Percentiles rank a stretch among this genome's conserved stretches.
These are phyloP conservation scores for Cladophialophora bantiana DNA, from an alignment of 2,329 filamentous ascomycete genomes.

Conservation along the genomic window DNA sequence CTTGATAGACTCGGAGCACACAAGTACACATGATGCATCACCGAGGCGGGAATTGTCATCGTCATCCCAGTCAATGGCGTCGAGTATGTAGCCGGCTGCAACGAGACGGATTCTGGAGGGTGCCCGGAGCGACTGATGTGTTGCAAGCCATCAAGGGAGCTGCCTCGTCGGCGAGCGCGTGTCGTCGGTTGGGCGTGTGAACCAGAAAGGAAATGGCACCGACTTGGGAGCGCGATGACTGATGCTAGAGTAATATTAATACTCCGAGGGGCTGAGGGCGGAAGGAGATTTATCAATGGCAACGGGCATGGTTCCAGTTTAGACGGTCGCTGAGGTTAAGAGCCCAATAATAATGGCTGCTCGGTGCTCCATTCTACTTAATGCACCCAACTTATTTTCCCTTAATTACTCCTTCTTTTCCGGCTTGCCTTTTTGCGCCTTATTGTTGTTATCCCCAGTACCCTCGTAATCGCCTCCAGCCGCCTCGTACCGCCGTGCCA, in stretches of 20 bases:
- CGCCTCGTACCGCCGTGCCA: constrained; percentile 36
- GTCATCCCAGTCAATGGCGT: not conserved
- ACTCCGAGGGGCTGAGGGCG: not conserved
- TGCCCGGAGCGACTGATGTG: not conserved
- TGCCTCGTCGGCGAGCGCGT: not conserved
- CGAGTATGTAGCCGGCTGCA: not conserved
- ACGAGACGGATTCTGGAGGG: not conserved
- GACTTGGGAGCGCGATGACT: not conserved
- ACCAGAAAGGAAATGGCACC: not conserved
- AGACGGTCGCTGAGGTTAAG: not conserved
- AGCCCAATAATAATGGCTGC: not conserved
- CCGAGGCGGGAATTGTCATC: not conserved
- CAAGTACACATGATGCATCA: not conserved
- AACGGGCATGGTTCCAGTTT: not conserved
- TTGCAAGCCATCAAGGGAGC: not conserved
- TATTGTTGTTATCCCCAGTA: constrained; percentile 38
- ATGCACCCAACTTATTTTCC: not conserved
- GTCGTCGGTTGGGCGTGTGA: not conserved
- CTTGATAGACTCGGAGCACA: not conserved
- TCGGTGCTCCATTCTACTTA: too few relatives aligned
- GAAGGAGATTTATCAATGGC: not conserved
- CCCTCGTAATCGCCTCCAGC: constrained; percentile 38
- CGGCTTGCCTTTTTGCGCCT: constrained; percentile 37
- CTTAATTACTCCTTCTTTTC: constrained; percentile 34
- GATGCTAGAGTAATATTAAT: not conserved